phyloP scores from a whole-genome alignment of 306 rosid species.

The Lotus japonicus region DNA sequence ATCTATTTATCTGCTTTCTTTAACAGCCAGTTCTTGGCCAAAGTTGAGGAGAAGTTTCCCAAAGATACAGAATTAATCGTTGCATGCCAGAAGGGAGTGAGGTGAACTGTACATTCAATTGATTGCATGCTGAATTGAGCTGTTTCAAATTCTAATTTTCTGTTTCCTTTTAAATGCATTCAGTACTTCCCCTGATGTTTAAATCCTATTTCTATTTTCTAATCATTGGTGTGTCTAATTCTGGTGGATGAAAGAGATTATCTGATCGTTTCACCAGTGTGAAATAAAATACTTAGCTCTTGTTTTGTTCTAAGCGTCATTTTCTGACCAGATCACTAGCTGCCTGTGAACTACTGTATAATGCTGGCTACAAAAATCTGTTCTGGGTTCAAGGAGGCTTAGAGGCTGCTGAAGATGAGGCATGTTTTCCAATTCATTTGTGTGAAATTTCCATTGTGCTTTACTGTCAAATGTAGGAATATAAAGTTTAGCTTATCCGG shows the following conservation, averaged over 20 bases:
- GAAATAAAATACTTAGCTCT: neutral
- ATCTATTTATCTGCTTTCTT: constrained; percentile 18
- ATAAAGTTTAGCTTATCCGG: constrained; percentile 11
- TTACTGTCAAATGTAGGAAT: constrained; percentile 5
- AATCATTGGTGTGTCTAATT: neutral
- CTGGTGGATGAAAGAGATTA: neutral
- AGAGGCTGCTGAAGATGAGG: constrained; percentile 93
- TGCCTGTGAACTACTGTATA: constrained; percentile 81
- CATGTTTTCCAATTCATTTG: constrained; percentile 23
- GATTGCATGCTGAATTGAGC: constrained; percentile 17
- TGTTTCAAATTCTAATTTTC: neutral
- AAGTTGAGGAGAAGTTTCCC: constrained; percentile 68
- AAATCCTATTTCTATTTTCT: neutral
- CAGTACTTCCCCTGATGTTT: neutral
- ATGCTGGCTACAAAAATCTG: constrained; percentile 76
- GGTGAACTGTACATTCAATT: constrained; percentile 40
- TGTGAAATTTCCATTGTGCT: neutral
- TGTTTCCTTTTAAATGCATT: constrained; percentile 1
- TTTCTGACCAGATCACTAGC: constrained; percentile 68
- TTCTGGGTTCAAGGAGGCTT: constrained; percentile 97
- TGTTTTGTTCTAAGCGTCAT: constrained; percentile 8
- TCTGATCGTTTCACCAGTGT: constrained; percentile 1
- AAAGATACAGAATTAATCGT: constrained; percentile 76
- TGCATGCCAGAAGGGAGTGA: constrained; percentile 90
- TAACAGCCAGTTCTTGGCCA: constrained; percentile 66